Evolutionary conservation across 2,329 filamentous ascomycete species (phyloP).

Genomic region (Aquanectria penicillioides): DNA sequence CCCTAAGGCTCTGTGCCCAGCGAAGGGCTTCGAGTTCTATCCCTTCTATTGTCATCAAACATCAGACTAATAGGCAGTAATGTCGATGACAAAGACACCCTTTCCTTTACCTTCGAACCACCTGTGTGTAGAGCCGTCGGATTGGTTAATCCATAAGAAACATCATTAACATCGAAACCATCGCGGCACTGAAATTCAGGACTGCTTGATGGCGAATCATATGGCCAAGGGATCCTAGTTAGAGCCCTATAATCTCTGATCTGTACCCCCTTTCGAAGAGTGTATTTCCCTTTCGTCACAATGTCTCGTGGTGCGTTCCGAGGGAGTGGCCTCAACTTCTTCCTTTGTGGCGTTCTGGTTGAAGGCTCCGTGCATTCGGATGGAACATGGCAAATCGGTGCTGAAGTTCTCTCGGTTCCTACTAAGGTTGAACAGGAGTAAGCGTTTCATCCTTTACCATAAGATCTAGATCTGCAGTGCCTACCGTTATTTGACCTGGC

Average conservation of each 20-base stretch:
- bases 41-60: no score
- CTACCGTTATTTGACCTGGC: conserved; percentile 5
- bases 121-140: conserved; percentile 11
- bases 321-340: conserved; percentile 39
- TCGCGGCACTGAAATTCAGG: conserved; percentile 44
- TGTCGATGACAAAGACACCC: background rate
- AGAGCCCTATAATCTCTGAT: conserved; percentile 43
- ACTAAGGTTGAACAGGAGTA: background rate
- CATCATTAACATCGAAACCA: conserved; percentile 42
- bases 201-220: conserved; percentile 10
- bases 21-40: conserved; percentile 10
- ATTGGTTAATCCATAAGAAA: conserved; percentile 22
- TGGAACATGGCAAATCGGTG: background rate
- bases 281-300: conserved; percentile 41
- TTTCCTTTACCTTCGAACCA: background rate
- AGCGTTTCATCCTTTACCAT: no score
- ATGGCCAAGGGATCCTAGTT: background rate
- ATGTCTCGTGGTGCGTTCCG: conserved; percentile 38
- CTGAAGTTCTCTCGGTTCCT: background rate
- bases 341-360: background rate
- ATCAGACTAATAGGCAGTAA: no score
- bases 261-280: conserved; percentile 42
- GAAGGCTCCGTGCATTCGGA: background rate
- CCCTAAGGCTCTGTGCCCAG: conserved; percentile 19
- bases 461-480: no score